These are phyloP conservation scores for Fraxinus anomala DNA, from an alignment of 257 asterid species.

Conservation along the genomic window DNA sequence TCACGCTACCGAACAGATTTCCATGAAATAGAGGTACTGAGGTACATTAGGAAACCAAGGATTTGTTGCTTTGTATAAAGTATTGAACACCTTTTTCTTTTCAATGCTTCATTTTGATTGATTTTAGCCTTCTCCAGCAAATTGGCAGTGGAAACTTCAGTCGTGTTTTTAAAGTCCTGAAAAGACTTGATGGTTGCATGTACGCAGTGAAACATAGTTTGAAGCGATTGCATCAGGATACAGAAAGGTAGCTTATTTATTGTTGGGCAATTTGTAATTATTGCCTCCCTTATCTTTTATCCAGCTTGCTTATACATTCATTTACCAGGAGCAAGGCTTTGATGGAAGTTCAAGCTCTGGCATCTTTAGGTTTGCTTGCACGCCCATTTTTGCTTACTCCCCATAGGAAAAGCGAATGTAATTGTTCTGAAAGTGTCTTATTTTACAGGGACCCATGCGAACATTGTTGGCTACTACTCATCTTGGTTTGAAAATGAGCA, in stretches of 20 bases:
- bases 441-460: conserved; percentile 77
- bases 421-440: conserved; percentile 2
- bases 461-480: conserved; percentile 74
- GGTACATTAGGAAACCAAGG: conserved; percentile 36
- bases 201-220: conserved; percentile 85
- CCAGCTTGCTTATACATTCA: conserved; percentile 21
- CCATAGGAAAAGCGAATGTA: neutral
- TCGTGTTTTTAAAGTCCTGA: conserved; percentile 77
- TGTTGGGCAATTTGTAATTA: conserved; percentile 11
- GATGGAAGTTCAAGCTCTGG: conserved; percentile 98
- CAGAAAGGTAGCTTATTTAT: conserved; percentile 60
- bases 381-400: neutral
- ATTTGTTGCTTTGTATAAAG: neutral
- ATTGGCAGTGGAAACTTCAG: conserved; percentile 89
- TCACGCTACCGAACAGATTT: conserved; percentile 85
- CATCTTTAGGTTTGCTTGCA: conserved; percentile 70
- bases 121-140: conserved; percentile 51
- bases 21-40: conserved; percentile 82
- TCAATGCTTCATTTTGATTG: conserved; percentile 16
- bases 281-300: conserved; percentile 16
- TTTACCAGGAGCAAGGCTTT: conserved; percentile 78
- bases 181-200: conserved; percentile 91
- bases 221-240: conserved; percentile 65
- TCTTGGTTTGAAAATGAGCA: conserved; percentile 94
- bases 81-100: neutral